Evolutionary conservation across 1,284 basidiomycete genomes (phyloP).

Genomic region (Puccinia brachypodii): DNA sequence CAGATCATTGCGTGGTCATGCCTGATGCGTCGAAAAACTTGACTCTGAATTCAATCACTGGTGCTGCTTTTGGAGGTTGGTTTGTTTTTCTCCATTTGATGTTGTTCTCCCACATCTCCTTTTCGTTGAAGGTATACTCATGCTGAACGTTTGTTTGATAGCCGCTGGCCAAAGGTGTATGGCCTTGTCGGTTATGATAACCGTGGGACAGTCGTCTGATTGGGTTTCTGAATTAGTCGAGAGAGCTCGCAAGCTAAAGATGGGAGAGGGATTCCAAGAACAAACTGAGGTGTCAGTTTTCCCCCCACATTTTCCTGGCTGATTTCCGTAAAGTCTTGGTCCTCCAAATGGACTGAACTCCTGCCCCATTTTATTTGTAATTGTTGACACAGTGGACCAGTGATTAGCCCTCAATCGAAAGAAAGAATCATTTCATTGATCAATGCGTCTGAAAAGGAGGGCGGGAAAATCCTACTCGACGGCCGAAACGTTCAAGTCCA

Average conservation of each 20-base stretch:
- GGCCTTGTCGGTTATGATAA: constrained; percentile 63
- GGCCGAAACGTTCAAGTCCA: constrained; percentile 71
- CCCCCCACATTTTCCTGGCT: background rate
- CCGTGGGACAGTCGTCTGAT: constrained; percentile 77
- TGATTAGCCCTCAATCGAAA: constrained; percentile 87
- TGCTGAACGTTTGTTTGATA: background rate
- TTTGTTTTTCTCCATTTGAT: background rate
- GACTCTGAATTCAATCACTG: constrained; percentile 86
- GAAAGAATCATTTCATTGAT: constrained; percentile 75
- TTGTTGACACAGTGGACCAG: constrained; percentile 69
- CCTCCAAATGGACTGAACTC: background rate
- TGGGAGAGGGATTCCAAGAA: constrained; percentile 86
- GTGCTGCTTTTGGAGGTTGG: constrained; percentile 88
- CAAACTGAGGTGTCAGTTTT: constrained; percentile 75
- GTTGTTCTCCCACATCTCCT: background rate
- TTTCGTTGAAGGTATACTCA: background rate
- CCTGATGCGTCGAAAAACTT: constrained; percentile 95
- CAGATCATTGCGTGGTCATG: constrained; percentile 84
- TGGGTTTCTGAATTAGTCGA: constrained; percentile 87
- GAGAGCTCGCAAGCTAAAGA: constrained; percentile 75
- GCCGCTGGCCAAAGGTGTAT: constrained; percentile 91
- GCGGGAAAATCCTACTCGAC: constrained; percentile 84
- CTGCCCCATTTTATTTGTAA: constrained; percentile 26
- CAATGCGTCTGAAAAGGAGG: constrained; percentile 76
- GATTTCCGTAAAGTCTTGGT: background rate